Evolutionary conservation across 176 grass and related monocot genomes (phyloP).

Genomic region (Thinopyrum elongatum): DNA sequence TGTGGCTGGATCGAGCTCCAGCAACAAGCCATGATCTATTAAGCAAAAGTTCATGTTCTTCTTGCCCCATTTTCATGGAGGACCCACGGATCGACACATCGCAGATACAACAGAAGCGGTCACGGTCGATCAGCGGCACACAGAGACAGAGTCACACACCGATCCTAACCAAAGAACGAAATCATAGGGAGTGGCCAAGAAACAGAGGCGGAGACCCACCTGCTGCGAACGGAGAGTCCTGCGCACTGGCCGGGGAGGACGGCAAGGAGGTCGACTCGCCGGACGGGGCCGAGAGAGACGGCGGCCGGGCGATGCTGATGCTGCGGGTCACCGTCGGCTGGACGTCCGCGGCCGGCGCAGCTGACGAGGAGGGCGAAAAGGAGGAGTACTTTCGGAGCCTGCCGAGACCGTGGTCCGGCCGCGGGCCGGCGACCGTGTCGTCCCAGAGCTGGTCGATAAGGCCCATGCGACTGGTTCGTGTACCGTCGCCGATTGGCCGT

Average conservation of each 20-base stretch:
- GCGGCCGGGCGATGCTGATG: constrained; percentile 55
- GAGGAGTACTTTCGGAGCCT: constrained; percentile 71
- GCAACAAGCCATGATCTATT: background rate
- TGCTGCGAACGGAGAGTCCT: constrained; percentile 48
- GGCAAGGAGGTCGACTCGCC: constrained; percentile 47
- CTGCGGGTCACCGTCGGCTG: constrained; percentile 48
- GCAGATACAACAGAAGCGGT: background rate
- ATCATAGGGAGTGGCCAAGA: background rate
- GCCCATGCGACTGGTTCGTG: constrained; percentile 25
- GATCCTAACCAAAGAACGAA: background rate
- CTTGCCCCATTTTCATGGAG: background rate
- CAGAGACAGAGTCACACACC: background rate
- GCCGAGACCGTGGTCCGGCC: constrained; percentile 72
- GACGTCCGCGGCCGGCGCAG: background rate
- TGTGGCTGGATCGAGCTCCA: background rate
- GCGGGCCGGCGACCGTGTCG: constrained; percentile 83
- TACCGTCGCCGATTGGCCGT: background rate
- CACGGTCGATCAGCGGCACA: background rate
- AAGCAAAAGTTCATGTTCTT: background rate
- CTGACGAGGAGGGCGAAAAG: constrained; percentile 38
- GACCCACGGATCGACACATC: background rate
- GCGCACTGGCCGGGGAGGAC: constrained; percentile 53
- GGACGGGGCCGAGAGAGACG: constrained; percentile 28
- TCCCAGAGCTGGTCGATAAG: constrained; percentile 90
- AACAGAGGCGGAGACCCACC: constrained; percentile 13